Base-by-base conservation (phyloP, 2,329 filamentous ascomycete species). In the Chaetomium sp. region DNA sequence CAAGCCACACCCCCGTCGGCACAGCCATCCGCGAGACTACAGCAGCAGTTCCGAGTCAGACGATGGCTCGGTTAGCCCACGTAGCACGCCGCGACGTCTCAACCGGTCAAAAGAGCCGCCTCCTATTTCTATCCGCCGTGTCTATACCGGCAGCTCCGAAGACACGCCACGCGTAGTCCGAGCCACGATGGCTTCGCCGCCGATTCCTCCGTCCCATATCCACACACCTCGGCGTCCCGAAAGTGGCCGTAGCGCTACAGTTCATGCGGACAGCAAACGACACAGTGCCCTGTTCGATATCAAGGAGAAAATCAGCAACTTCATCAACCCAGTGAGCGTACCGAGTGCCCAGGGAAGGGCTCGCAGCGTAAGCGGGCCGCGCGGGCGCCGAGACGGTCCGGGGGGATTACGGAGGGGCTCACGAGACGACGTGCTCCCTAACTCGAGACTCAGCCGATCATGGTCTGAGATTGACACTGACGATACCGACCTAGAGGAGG, bases 1-100 rank as follows among this genome's bases (percentile, higher is more conserved):
- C 11, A 53, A 61, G 7, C 44, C 59, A 1, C 67, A 68, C 19
- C 62, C 65, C 14, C 73, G 79, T 19, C 69, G 77, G 35, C 77
- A 80, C 62, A 80, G 77, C 60, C 78, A 80, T 52, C 76, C 77
- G 0, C 70, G 74, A 35, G 71, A 73, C 49, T 66, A 69, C 44
- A 73, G 73, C 27, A 72, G 71, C 3, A 71, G 73, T 1, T 75
- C 74, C n/a, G 74, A 74, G 1, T 72, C 74, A 1, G 74, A 75
- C 14, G 67, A 64, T 6, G 59, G 65, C 3, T 57, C 65, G 8
- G 46, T 61, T 9, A 65, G 63, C 38, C 63, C 68, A 2, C 58
- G 55, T 57, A 58, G 37, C 54, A 44, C 38, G 9, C 47, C 48
- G 12, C 62, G 55, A 11, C 63, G 54, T 19, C 52, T 52, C 2